Evolutionary conservation across 352 stramenopile species (phyloP).

Genomic region (Globisporangium sylvaticum): DNA sequence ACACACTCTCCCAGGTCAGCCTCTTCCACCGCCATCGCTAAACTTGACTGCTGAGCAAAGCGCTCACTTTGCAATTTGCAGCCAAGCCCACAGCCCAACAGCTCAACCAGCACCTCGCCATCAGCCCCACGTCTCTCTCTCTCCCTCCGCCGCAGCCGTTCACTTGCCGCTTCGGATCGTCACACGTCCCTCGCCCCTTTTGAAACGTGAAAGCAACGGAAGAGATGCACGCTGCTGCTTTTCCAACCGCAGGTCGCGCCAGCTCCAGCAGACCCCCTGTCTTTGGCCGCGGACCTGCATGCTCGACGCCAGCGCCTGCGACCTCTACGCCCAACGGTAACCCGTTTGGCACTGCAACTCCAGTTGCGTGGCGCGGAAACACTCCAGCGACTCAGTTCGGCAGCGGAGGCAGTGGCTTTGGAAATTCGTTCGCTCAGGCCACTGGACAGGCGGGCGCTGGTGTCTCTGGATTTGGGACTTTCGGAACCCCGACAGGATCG

Average conservation of each 20-base stretch:
- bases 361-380: not conserved
- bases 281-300: not conserved
- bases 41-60: not conserved
- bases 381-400: not conserved
- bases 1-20: not conserved
- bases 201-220: not conserved
- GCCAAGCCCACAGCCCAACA: not conserved
- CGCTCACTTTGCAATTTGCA: slow-evolving; percentile 22
- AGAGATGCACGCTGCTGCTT: not conserved
- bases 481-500: not conserved
- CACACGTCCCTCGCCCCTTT: not conserved
- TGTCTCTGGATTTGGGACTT: not conserved
- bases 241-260: not conserved
- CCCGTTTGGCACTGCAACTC: not conserved
- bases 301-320: not conserved
- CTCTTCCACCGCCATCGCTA: not conserved
- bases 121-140: not conserved
- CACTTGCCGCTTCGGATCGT: not conserved
- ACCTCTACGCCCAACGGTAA: not conserved
- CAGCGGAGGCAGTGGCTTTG: not conserved
- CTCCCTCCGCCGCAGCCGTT: not conserved
- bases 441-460: not conserved
- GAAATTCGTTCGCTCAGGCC: not conserved
- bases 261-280: slow-evolving; percentile 3
- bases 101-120: not conserved